A percentile compares a stretch with the other conserved stretches of the same genome.
These are phyloP conservation scores for Haplosporangium sp. DNA, from an alignment of 371 early-diverging fungal species.

Conservation along the genomic window DNA sequence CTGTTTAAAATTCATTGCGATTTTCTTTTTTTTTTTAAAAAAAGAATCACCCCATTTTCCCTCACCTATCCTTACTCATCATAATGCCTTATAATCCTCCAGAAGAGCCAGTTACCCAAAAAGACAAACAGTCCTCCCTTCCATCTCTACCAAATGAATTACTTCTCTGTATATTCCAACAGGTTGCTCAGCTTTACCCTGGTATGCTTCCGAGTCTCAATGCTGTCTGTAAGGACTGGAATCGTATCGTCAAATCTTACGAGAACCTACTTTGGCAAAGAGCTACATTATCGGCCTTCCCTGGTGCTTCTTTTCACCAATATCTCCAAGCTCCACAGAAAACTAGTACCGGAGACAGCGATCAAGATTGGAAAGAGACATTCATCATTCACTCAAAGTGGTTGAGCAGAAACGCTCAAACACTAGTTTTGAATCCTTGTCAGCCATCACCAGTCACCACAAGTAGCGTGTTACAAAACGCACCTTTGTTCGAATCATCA, in stretches of 20 bases:
- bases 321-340: too few species aligned
- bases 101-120: not conserved
- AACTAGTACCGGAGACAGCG: not conserved
- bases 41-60: not conserved
- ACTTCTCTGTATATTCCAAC: slow-evolving; percentile 20
- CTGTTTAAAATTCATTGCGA: too few species aligned
- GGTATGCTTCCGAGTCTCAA: slow-evolving; percentile 1
- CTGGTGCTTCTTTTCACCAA: not conserved
- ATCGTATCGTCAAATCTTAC: not conserved
- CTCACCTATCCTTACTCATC: not conserved
- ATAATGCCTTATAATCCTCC: not conserved
- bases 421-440: slow-evolving; percentile 9
- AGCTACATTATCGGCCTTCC: slow-evolving; percentile 21
- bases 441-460: not conserved
- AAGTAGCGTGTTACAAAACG: not conserved
- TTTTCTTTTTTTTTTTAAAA: too few species aligned
- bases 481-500: not conserved
- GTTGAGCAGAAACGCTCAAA: slow-evolving; percentile 3
- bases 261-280: slow-evolving; percentile 18
- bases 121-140: not conserved
- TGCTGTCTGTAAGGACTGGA: slow-evolving; percentile 22
- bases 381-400: slow-evolving; percentile 22
- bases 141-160: slow-evolving; percentile 27
- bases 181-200: slow-evolving; percentile 15
- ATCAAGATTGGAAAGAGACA: slow-evolving; percentile 11